Percentiles rank a stretch among this genome's conserved stretches.
Conservation (phyloP, 345 rosid species). For the Hevea brasiliensis region DNA sequence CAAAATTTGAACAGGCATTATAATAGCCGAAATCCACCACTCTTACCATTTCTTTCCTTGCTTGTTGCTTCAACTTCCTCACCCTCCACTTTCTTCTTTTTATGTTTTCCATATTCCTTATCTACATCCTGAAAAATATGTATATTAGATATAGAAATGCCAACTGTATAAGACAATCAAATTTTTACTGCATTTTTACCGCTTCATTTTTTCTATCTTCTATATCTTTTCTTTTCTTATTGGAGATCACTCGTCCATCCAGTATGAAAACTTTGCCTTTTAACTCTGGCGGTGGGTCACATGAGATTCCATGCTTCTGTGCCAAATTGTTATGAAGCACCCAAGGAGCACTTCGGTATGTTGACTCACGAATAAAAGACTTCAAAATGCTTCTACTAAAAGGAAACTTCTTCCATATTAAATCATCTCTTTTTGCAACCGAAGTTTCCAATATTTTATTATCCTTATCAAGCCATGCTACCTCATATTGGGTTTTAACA, state of each 20-base stretch:
- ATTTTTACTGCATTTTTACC: constrained; percentile 24
- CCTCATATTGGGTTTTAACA: constrained; percentile 51
- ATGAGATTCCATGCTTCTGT: constrained; percentile 60
- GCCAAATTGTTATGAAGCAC: constrained; percentile 72
- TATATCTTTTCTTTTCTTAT: constrained; percentile 45
- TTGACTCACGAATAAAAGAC: constrained; percentile 90
- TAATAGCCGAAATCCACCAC: constrained; percentile 24
- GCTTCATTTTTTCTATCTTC: constrained; percentile 29
- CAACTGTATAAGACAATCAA: constrained; percentile 6
- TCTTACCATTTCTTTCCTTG: constrained; percentile 26
- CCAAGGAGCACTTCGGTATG: constrained; percentile 85
- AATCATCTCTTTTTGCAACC: constrained; percentile 54
- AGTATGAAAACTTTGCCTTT: constrained; percentile 49
- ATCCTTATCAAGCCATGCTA: constrained; percentile 68
- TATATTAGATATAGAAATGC: constrained; percentile 17
- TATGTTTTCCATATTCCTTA: constrained; percentile 44
- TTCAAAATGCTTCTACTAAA: constrained; percentile 74
- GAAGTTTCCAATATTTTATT: constrained; percentile 49
- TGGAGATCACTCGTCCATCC: constrained; percentile 62
- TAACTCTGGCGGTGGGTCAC: constrained; percentile 64
- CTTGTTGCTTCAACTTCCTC: constrained; percentile 35
- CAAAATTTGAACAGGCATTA: neutral
- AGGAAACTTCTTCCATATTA: constrained; percentile 68
- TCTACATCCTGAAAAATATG: constrained; percentile 48
- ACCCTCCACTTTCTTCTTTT: constrained; percentile 60